Evolutionary conservation across 331 rosid species (phyloP), one percentile per base, ranked within the genome.

Genomic region (Rhamnella rubrinervis): DNA sequence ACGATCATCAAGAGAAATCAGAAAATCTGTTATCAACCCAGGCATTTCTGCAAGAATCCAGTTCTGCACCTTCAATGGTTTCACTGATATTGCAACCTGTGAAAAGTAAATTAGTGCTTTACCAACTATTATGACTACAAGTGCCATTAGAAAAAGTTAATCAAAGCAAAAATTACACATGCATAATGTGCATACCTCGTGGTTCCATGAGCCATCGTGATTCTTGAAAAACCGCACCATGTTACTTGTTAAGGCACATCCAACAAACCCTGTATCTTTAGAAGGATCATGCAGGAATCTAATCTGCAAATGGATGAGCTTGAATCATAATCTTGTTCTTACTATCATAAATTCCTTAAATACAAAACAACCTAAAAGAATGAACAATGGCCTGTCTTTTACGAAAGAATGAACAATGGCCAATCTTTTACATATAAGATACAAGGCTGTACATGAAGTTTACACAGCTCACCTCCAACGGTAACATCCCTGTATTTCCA

Each of bases 41-140:
- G 98, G 92, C 98, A 93, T 83, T 76, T 93, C 96, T 13, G 97
- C 95, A 76, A 93, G 95, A 71, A 88, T 76, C 98, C 98, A 93
- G 77, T 88, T 93, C 65, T 88, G 88, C 76, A 93, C 98, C 84
- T 90, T 87, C 85, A 90, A 61, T 31, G 96, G 82, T 63, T 85
- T 80, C 73, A 82, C 96, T 68, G 89, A 61, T 75, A 93, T 82
- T 61, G 87, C 75, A 76, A 90, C 80, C 98, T 93, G 83, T 46
- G 74, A 41, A 82, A 68, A 47, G 38, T 1, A 9, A 56, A 61
- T 31, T 7, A 52, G 19, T n/a, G 37, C 50, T 23, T 17, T 21
- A 35, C 15, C 9, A 12, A 21, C 46, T 51, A 10, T n/a, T 57
- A 14, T 13, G 50, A n/a, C 31, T 4, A 31, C 35, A 2, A 6